A percentile compares a stretch with the other conserved stretches of the same genome.
phyloP scores from a whole-genome alignment of 2,329 filamentous ascomycete species.

The Microdochium bolleyi region DNA sequence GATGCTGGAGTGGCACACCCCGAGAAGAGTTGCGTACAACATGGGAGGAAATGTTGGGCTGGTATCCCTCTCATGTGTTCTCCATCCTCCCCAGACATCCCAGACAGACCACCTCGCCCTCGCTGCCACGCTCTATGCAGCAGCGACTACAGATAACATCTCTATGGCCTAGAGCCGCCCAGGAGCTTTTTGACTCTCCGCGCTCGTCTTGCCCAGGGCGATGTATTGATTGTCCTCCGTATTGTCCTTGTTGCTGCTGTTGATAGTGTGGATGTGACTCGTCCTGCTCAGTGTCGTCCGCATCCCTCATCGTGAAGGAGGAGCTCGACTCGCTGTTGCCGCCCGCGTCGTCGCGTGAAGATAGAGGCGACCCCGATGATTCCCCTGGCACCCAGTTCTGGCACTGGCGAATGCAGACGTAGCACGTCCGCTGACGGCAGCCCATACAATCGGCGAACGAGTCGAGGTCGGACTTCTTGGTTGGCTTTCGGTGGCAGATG shows the following conservation, averaged over 20 bases:
- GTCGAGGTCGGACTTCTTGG: slow-evolving; percentile 57
- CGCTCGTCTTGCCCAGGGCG: neutral
- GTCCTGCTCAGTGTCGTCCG: slow-evolving; percentile 7
- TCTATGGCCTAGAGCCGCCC: slow-evolving; percentile 32
- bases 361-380: neutral
- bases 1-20: too few species aligned
- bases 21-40: neutral
- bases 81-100: slow-evolving; percentile 47
- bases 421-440: slow-evolving; percentile 57
- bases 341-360: neutral
- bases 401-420: slow-evolving; percentile 60
- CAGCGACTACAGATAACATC: slow-evolving; percentile 58
- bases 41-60: neutral
- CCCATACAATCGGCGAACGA: slow-evolving; percentile 56
- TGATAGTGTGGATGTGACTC: neutral
- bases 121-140: slow-evolving; percentile 55
- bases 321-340: neutral
- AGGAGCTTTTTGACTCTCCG: slow-evolving; percentile 1
- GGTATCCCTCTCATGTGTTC: slow-evolving; percentile 19
- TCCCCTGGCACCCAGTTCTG: slow-evolving; percentile 35
- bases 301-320: neutral
- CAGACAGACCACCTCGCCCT: slow-evolving; percentile 60
- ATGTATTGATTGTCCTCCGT: neutral
- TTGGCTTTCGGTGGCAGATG: slow-evolving; percentile 59
- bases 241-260: neutral